Conservation (phyloP, 768 basidiomycete species). For the Lyophyllum atratum region DNA sequence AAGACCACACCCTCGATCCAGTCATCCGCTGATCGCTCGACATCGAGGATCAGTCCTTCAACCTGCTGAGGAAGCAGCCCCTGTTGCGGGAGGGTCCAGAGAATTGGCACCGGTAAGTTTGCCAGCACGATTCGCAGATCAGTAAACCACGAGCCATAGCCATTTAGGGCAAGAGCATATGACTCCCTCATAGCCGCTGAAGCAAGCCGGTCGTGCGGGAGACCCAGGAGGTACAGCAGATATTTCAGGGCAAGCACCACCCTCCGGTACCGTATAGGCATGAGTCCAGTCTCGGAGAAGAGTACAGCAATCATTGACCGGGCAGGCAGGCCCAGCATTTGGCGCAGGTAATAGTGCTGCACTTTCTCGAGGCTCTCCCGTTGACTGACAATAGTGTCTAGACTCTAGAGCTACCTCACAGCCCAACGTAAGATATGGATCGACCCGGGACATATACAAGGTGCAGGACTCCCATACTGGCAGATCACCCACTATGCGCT, state of each 20-base stretch:
- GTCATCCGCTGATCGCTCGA: neutral
- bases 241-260: neutral
- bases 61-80: too few relatives aligned
- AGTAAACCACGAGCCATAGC: neutral
- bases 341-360: neutral
- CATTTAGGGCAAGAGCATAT: neutral
- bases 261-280: neutral
- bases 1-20: neutral
- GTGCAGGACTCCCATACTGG: neutral
- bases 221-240: neutral
- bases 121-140: neutral
- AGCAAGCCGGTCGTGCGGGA: neutral
- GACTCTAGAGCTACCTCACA: neutral
- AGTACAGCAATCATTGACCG: neutral
- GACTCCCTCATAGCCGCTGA: neutral
- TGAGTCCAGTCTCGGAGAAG: conserved; percentile 2
- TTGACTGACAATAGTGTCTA: neutral
- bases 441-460: neutral
- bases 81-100: neutral
- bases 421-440: neutral
- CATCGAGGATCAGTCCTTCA: neutral
- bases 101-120: neutral
- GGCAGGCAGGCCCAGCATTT: neutral
- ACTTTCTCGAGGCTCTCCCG: neutral
- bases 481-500: neutral